Base-by-base conservation (phyloP, 2,329 filamentous ascomycete species). In the Paracoccidioides brasiliensis region DNA sequence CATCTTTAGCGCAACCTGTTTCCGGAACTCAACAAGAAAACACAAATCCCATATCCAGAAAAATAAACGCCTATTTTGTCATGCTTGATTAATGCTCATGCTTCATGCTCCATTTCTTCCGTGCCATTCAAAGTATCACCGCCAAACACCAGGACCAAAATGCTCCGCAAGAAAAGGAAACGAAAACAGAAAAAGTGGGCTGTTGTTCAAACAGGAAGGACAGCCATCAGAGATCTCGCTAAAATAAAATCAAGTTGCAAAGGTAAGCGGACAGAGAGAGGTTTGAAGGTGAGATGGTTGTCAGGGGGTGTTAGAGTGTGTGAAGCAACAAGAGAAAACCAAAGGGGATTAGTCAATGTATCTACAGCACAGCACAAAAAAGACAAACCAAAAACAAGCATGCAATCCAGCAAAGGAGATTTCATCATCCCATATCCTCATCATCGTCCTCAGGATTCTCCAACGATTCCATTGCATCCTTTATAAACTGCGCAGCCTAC, bases 391-490 rank as follows among this genome's bases (percentile, higher is more conserved):
- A 8, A 38, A 15, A 22, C 14, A 35, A n/a, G 44, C 7, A 30
- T 30, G 33, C 44, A 46, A 9, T 33, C 28, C 4, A 32, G 44
- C 30, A n/a, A 35, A 33, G 12, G 4, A 28, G 12, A 6, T 3
- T 38, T 22, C 33, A n/a, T 71, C 58, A 75, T 57, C 72, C 71
- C 64, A 76, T 76, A 57, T 76, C 73, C 45, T 77, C 76, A 58
- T 74, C 74, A 53, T 87, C 83, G 14, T 78, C 77, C 28, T 80
- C 79, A 58, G 88, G 85, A 56, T 90, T 85, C 64, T 95, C 89
- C 56, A 97, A 80, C 63, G 84, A 85, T 74, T 97, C 91, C 74
- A 98, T 96, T 15, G 89, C 90, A 69, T 95, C 90, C 72, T 97
- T 98, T 72, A 98, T 96, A 70, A 90, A 86, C 60, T 88, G 85